Evolutionary conservation across 2,329 filamentous ascomycete genomes (phyloP).

Genomic region (Knufia petricola): DNA sequence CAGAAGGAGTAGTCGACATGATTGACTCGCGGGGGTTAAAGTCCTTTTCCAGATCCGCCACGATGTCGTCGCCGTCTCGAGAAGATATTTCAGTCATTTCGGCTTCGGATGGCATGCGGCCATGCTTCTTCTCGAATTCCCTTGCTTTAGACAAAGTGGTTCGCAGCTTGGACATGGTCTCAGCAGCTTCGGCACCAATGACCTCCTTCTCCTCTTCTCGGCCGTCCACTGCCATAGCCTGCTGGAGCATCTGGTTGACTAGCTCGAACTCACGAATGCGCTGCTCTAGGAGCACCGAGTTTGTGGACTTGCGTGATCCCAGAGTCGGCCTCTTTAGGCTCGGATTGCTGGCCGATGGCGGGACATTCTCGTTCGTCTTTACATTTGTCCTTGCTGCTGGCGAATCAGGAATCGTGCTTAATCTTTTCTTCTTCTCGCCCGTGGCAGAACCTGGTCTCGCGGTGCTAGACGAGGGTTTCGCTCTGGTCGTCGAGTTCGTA

Average conservation of each 20-base stretch:
- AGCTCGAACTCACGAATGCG: constrained; percentile 25
- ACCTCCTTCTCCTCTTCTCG: constrained; percentile 21
- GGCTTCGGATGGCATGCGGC: constrained; percentile 17
- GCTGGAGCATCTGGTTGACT: constrained; percentile 24
- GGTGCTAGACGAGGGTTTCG: constrained; percentile 24
- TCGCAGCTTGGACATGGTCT: constrained; percentile 23
- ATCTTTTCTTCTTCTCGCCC: constrained; percentile 29
- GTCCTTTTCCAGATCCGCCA: not conserved
- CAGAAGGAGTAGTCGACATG: not conserved
- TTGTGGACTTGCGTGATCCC: constrained; percentile 22
- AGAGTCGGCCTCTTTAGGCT: constrained; percentile 15
- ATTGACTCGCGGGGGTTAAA: constrained; percentile 1
- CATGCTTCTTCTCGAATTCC: constrained; percentile 19
- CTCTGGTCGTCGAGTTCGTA: constrained; percentile 21
- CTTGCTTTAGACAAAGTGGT: constrained; percentile 20
- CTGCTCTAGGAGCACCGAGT: constrained; percentile 25
- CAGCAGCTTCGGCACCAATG: constrained; percentile 20
- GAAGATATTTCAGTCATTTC: constrained; percentile 17
- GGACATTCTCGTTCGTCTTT: constrained; percentile 25
- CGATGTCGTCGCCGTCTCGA: not conserved
- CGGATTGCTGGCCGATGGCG: constrained; percentile 23
- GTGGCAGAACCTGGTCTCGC: constrained; percentile 15
- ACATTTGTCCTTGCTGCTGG: constrained; percentile 16
- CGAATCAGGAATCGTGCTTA: constrained; percentile 28
- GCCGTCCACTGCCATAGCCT: constrained; percentile 25